Conservation (phyloP, 306 rosid genomes). For the Lathyrus tuberosus region DNA sequence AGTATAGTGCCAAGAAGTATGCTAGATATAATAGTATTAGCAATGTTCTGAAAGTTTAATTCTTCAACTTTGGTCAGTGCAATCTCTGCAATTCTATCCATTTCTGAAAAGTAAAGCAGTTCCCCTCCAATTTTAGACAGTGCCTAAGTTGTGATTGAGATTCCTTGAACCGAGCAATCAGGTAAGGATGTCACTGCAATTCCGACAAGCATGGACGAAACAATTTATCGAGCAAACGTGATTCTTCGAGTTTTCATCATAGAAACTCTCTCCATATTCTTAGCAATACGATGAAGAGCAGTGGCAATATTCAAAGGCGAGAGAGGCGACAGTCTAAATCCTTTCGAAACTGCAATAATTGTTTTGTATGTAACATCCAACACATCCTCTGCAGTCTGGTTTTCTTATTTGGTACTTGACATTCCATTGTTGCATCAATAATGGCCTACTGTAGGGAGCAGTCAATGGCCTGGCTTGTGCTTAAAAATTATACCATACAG, state of each 20-base stretch:
- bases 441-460: too few relatives aligned
- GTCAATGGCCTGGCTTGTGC: too few relatives aligned
- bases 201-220: slow-evolving; percentile 89
- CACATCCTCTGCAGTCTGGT: slow-evolving; percentile 83
- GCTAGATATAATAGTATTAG: too few relatives aligned
- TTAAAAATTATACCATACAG: too few relatives aligned
- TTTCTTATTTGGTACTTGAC: too few relatives aligned
- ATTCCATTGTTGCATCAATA: too few relatives aligned
- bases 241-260: slow-evolving; percentile 72
- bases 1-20: too few relatives aligned
- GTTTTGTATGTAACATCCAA: slow-evolving; percentile 73
- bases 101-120: slow-evolving; percentile 82
- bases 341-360: slow-evolving; percentile 80
- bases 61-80: slow-evolving; percentile 73
- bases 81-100: slow-evolving; percentile 94
- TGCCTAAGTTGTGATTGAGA: slow-evolving; percentile 89
- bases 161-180: slow-evolving; percentile 85
- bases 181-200: slow-evolving; percentile 85
- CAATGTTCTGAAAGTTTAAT: slow-evolving; percentile 88
- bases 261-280: slow-evolving; percentile 84
- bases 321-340: slow-evolving; percentile 87
- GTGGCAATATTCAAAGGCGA: slow-evolving; percentile 92
- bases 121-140: slow-evolving; percentile 93
- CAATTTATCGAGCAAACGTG: slow-evolving; percentile 84
- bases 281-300: slow-evolving; percentile 92